A percentile compares a stretch with the other conserved stretches of the same genome.
These are phyloP conservation scores for Diaporthe vexans DNA, from an alignment of 2,329 filamentous ascomycete genomes.

Conservation along the genomic window DNA sequence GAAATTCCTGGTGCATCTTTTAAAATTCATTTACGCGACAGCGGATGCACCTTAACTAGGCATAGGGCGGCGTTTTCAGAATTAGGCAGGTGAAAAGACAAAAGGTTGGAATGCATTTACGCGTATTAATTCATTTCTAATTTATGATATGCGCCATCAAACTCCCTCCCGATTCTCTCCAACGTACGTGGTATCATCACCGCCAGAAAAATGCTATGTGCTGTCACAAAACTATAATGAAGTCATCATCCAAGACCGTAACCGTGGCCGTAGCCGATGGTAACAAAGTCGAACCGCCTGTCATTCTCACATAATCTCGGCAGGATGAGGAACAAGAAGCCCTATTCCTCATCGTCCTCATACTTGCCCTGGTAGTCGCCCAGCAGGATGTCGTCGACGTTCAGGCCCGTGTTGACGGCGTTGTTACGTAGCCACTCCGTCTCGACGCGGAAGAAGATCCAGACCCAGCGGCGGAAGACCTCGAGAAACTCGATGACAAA, in stretches of 20 bases:
- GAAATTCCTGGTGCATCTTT: neutral
- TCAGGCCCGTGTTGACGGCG: conserved; percentile 65
- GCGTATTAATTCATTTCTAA: conserved; percentile 25
- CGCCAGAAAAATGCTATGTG: neutral
- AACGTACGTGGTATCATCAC: conserved; percentile 39
- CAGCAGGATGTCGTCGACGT: conserved; percentile 80
- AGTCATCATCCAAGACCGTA: conserved; percentile 27
- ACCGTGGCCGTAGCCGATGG: neutral
- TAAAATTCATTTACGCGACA: neutral
- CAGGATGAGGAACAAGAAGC: conserved; percentile 20
- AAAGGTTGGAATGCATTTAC: conserved; percentile 16
- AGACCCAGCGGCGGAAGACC: conserved; percentile 91
- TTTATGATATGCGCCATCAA: conserved; percentile 16
- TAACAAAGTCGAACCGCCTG: conserved; percentile 19
- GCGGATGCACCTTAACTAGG: neutral
- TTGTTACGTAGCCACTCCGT: conserved; percentile 84
- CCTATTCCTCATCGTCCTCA: conserved; percentile 67
- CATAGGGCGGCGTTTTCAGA: conserved; percentile 35
- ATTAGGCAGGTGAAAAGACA: neutral
- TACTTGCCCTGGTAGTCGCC: conserved; percentile 78
- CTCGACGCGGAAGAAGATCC: conserved; percentile 97
- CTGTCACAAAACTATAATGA: neutral
- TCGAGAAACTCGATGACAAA: conserved; percentile 91
- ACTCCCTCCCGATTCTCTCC: conserved; percentile 4
- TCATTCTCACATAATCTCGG: conserved; percentile 7